Evolutionary conservation across 78 protist species (phyloP).

Genomic region (Protostelium mycophagum): DNA sequence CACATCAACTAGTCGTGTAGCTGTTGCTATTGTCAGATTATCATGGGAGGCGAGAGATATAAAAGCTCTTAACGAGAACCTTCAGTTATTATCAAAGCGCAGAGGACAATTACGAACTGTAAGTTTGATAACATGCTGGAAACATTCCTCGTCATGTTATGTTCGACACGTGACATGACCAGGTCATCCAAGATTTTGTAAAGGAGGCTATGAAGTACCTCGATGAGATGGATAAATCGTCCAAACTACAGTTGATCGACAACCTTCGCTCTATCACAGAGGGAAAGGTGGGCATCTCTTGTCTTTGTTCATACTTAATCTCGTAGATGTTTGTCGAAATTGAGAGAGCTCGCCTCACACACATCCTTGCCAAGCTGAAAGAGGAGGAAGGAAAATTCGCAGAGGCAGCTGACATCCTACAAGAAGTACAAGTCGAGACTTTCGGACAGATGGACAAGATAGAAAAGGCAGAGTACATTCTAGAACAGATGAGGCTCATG

Average conservation of each 20-base stretch:
- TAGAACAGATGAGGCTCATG: slow-evolving; percentile 77
- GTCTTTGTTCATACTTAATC: background rate
- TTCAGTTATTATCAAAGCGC: slow-evolving; percentile 51
- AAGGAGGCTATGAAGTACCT: slow-evolving; percentile 45
- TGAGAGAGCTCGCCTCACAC: slow-evolving; percentile 77
- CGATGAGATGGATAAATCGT: slow-evolving; percentile 34
- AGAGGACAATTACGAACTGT: slow-evolving; percentile 66
- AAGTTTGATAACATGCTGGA: background rate
- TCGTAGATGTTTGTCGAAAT: slow-evolving; percentile 74
- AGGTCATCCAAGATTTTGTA: slow-evolving; percentile 40
- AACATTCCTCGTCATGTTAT: background rate
- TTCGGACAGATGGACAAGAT: slow-evolving; percentile 76
- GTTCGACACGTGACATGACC: background rate
- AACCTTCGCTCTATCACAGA: slow-evolving; percentile 58
- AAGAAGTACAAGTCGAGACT: slow-evolving; percentile 82
- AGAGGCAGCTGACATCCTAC: slow-evolving; percentile 65
- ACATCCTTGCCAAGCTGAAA: slow-evolving; percentile 43
- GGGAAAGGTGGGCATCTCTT: slow-evolving; percentile 34
- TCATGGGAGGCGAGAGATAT: slow-evolving; percentile 40
- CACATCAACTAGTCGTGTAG: slow-evolving; percentile 48
- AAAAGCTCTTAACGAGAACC: slow-evolving; percentile 35
- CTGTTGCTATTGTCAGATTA: slow-evolving; percentile 42
- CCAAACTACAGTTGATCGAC: slow-evolving; percentile 49
- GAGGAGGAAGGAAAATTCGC: slow-evolving; percentile 70
- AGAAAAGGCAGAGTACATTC: slow-evolving; percentile 75